phyloP scores from a whole-genome alignment of 2,329 filamentous ascomycete species.

The Apiospora koreana region DNA sequence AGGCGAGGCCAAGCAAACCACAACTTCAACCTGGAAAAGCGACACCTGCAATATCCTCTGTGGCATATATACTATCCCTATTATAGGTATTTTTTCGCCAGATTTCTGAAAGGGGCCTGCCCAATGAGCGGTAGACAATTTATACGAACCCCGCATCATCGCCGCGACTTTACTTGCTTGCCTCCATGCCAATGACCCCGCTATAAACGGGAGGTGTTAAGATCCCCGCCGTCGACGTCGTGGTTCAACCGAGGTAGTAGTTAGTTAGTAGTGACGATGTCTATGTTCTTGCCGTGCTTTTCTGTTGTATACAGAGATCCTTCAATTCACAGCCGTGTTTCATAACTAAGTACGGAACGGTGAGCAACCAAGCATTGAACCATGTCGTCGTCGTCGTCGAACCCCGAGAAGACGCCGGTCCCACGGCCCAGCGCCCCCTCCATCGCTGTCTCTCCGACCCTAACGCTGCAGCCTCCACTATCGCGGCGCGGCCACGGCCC shows the following conservation, averaged over 20 bases:
- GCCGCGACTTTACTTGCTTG: background rate
- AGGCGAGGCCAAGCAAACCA: background rate
- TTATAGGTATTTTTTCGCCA: background rate
- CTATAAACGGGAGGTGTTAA: background rate
- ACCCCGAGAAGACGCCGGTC: constrained; percentile 8
- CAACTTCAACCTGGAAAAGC: background rate
- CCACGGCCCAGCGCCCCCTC: background rate
- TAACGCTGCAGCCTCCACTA: constrained; percentile 34
- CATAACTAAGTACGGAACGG: background rate
- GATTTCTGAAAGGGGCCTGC: background rate
- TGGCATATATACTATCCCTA: background rate
- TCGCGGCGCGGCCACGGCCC: constrained; percentile 38
- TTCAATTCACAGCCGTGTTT: background rate
- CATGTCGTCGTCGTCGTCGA: constrained; percentile 7
- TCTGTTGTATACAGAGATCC: background rate
- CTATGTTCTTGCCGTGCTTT: background rate
- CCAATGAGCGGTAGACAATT: background rate
- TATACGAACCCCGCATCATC: background rate
- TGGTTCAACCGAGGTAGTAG: background rate
- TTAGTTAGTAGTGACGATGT: background rate
- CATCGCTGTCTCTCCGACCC: constrained; percentile 11
- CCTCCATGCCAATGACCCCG: background rate
- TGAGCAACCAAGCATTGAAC: background rate
- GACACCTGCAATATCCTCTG: background rate
- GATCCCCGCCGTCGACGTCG: background rate